Conservation (phyloP, 208 protist species). For the Acanthamoeba triangularis region DNA sequence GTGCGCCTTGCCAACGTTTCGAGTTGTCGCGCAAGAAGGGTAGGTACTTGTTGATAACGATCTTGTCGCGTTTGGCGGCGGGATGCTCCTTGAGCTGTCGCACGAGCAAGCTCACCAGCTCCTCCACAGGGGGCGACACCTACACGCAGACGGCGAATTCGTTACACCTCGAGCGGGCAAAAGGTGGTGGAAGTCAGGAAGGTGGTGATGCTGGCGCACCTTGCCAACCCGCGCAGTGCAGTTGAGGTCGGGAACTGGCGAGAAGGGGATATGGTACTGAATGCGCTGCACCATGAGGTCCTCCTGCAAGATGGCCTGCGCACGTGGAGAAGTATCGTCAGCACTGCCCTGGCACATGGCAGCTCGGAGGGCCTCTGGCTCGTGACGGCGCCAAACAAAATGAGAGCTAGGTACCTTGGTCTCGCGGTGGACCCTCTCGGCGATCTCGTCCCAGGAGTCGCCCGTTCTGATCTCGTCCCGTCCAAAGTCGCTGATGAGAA, state of each 20-base stretch:
- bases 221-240: slow-evolving; percentile 8
- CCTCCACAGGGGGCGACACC: neutral
- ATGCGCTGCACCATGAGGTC: slow-evolving; percentile 55
- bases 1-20: neutral
- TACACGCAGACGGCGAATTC: neutral
- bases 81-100: slow-evolving; percentile 54
- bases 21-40: neutral
- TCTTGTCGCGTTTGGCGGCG: neutral
- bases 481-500: slow-evolving; percentile 61
- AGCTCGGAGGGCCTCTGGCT: neutral
- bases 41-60: neutral
- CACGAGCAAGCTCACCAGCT: neutral
- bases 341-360: too few relatives aligned
- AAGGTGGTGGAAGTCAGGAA: neutral
- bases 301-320: slow-evolving; percentile 34
- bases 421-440: neutral
- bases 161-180: neutral
- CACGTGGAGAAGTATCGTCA: neutral
- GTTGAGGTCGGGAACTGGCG: slow-evolving; percentile 29
- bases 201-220: neutral
- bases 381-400: neutral
- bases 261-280: slow-evolving; percentile 2
- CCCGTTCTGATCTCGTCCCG: slow-evolving; percentile 44
- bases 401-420: neutral
- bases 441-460: slow-evolving; percentile 46